These are phyloP conservation scores for Tolypocladium ovalisporum DNA, from an alignment of 2,329 filamentous ascomycete genomes.

Conservation along the genomic window DNA sequence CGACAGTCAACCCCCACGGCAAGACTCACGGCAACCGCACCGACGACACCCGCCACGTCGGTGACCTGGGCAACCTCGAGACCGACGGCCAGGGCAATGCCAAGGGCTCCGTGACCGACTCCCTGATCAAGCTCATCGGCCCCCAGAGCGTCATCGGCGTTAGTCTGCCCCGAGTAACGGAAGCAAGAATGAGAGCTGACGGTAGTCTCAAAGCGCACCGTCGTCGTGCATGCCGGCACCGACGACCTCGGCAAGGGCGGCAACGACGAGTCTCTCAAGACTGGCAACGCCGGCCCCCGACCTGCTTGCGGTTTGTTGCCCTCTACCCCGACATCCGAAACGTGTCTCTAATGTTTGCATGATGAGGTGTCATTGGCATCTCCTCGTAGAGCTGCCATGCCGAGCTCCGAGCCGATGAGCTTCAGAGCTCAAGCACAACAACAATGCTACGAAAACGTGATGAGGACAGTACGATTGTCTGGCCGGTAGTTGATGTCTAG, in stretches of 20 bases:
- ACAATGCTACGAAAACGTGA: not conserved
- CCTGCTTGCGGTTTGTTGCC: slow-evolving; percentile 79
- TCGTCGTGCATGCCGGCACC: slow-evolving; percentile 89
- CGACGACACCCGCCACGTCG: slow-evolving; percentile 83
- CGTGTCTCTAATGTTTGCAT: not conserved
- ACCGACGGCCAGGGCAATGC: slow-evolving; percentile 88
- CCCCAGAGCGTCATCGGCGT: slow-evolving; percentile 90
- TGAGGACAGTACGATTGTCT: not conserved
- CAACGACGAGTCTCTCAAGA: slow-evolving; percentile 95
- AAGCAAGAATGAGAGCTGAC: not conserved
- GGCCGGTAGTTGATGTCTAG: not conserved
- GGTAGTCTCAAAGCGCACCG: slow-evolving; percentile 59
- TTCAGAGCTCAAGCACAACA: not conserved
- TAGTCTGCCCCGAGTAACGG: slow-evolving; percentile 22
- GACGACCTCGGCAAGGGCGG: slow-evolving; percentile 92
- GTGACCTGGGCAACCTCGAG: slow-evolving; percentile 94
- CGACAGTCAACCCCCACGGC: slow-evolving; percentile 80
- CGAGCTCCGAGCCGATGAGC: not conserved
- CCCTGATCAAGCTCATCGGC: slow-evolving; percentile 88
- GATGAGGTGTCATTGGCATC: slow-evolving; percentile 78
- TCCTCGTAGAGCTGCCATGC: slow-evolving; percentile 43
- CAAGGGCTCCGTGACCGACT: slow-evolving; percentile 70
- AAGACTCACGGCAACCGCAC: slow-evolving; percentile 84
- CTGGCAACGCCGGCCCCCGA: slow-evolving; percentile 85
- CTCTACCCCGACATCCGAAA: not conserved